Conservation (phyloP, 192 early-diverging fungal genomes). For the Dissophora ornata region DNA sequence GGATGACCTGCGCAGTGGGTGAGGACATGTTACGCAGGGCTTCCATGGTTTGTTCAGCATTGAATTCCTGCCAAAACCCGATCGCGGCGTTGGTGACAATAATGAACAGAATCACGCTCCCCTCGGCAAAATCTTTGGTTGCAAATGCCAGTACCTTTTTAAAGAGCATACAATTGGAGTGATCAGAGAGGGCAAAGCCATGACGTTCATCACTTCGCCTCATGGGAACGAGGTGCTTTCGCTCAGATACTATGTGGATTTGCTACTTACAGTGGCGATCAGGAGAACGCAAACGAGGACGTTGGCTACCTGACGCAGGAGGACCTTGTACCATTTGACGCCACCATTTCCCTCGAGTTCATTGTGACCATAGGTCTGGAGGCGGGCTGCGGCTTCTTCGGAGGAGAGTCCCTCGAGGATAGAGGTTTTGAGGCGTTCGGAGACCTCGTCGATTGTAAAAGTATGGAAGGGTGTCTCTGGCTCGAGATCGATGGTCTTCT, state of each 20-base stretch:
- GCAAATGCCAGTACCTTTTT: slow-evolving; percentile 68
- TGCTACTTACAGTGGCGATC: slow-evolving; percentile 64
- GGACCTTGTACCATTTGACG: slow-evolving; percentile 70
- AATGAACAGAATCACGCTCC: slow-evolving; percentile 82
- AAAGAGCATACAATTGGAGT: no score
- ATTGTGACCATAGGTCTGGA: slow-evolving; percentile 62
- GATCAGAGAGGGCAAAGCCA: no score
- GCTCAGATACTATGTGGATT: no score
- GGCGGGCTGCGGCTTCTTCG: slow-evolving; percentile 59
- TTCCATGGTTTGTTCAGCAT: slow-evolving; percentile 94
- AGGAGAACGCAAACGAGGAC: slow-evolving; percentile 72
- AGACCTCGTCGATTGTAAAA: slow-evolving; percentile 33
- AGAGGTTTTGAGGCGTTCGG: slow-evolving; percentile 23
- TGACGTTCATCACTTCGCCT: no score
- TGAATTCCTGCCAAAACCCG: slow-evolving; percentile 94
- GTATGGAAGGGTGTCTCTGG: slow-evolving; percentile 48
- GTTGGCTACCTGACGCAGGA: slow-evolving; percentile 74
- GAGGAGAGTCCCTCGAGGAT: slow-evolving; percentile 58
- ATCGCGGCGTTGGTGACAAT: slow-evolving; percentile 86
- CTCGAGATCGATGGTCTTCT: slow-evolving; percentile 29
- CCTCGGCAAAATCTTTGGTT: slow-evolving; percentile 77
- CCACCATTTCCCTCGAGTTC: slow-evolving; percentile 76
- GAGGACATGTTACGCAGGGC: slow-evolving; percentile 90
- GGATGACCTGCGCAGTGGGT: slow-evolving; percentile 87
- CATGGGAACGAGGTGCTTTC: no score